These are phyloP conservation scores for Periconia macrospinosa DNA, from an alignment of 2,329 filamentous ascomycete species.

Conservation along the genomic window DNA sequence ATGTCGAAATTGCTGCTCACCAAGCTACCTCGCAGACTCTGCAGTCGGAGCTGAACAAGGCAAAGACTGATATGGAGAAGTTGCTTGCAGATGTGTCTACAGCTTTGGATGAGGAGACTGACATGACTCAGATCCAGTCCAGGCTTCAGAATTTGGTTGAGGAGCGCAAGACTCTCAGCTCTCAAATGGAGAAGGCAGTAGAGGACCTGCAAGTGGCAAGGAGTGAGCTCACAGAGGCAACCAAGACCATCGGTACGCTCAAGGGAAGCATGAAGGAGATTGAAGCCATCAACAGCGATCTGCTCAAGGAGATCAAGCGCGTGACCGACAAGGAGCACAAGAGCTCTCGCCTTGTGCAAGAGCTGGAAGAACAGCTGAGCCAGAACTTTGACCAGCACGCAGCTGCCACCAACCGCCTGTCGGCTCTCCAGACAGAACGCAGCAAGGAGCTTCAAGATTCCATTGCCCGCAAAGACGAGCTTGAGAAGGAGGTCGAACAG, in stretches of 20 bases:
- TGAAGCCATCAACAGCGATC: slow-evolving; percentile 55
- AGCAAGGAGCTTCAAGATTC: slow-evolving; percentile 47
- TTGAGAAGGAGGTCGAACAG: slow-evolving; percentile 71
- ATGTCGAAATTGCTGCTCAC: slow-evolving; percentile 36
- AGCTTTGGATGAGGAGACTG: slow-evolving; percentile 65
- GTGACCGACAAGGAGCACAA: slow-evolving; percentile 75
- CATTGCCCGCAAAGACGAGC: slow-evolving; percentile 45
- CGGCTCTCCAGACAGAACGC: slow-evolving; percentile 59
- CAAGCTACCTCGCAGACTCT: slow-evolving; percentile 37
- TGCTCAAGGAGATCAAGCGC: slow-evolving; percentile 59
- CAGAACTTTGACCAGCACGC: slow-evolving; percentile 95
- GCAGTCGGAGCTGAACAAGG: slow-evolving; percentile 61
- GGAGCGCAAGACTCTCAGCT: slow-evolving; percentile 49
- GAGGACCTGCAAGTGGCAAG: slow-evolving; percentile 46
- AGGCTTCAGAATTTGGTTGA: slow-evolving; percentile 49
- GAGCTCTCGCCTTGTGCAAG: slow-evolving; percentile 87
- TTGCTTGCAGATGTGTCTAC: slow-evolving; percentile 65
- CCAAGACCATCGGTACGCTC: slow-evolving; percentile 42
- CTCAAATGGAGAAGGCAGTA: slow-evolving; percentile 46
- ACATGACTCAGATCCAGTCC: slow-evolving; percentile 43
- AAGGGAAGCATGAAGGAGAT: slow-evolving; percentile 50
- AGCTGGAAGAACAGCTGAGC: slow-evolving; percentile 94
- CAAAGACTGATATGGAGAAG: slow-evolving; percentile 62
- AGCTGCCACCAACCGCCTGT: slow-evolving; percentile 79
- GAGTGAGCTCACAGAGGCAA: slow-evolving; percentile 47